phyloP scores from a whole-genome alignment of 176 grass and related monocot genomes.

The Aegilops tauschii region DNA sequence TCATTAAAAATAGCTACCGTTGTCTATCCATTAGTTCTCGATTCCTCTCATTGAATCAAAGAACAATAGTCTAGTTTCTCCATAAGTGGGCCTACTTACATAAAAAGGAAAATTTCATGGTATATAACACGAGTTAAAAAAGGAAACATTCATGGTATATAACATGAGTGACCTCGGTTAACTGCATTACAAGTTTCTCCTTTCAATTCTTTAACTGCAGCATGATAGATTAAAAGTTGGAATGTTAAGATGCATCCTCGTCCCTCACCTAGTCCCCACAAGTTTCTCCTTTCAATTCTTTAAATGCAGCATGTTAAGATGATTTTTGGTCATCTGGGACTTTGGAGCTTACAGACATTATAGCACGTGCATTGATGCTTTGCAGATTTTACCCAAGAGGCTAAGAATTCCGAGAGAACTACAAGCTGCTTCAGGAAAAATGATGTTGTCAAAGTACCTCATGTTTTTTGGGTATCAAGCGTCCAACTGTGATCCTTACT shows the following conservation, averaged over 20 bases:
- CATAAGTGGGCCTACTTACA: constrained; percentile 1
- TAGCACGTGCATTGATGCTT: background rate
- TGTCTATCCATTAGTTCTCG: background rate
- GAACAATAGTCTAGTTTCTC: background rate
- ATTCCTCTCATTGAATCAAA: constrained; percentile 17
- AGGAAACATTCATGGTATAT: background rate
- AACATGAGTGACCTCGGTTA: background rate
- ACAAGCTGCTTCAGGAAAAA: constrained; percentile 78
- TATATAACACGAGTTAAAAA: background rate
- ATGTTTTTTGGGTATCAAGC: constrained; percentile 63
- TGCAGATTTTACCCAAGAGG: constrained; percentile 85
- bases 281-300: no score
- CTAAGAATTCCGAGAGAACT: constrained; percentile 86
- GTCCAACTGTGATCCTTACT: background rate
- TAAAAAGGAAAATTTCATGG: background rate
- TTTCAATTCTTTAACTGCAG: background rate
- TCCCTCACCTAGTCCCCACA: background rate
- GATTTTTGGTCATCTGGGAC: background rate
- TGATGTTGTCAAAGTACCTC: constrained; percentile 71
- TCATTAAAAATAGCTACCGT: background rate
- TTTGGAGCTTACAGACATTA: constrained; percentile 12
- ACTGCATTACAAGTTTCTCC: background rate
- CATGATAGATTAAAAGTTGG: background rate
- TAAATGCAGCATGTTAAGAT: no score
- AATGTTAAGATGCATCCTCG: background rate